Evolutionary conservation across 1,284 basidiomycete genomes (phyloP), one percentile per base, ranked within the genome.

Genomic region (Caloboletus firmus): DNA sequence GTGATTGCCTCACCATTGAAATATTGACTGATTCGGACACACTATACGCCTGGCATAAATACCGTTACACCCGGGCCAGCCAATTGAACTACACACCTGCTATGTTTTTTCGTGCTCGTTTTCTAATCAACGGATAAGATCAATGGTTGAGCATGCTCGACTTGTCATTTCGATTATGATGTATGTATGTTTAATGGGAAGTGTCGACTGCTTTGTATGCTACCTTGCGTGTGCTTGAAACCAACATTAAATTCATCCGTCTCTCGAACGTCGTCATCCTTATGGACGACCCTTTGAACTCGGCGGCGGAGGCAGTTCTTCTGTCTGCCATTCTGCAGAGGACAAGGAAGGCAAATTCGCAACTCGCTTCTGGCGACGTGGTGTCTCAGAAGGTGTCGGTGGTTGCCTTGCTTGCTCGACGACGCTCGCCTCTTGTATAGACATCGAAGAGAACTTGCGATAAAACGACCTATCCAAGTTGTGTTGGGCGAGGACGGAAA

Each of bases 281-380:
- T 49, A n/a, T n/a, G n/a, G 56, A 24, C 45, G 42, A 22, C 35
- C 9, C 40, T 49, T 45, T 26, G 52, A 46, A 26, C 46, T 43
- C 3, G 58, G 35, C 11, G 36, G 65, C 5, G 66, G 66, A 3
- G 68, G 65, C 32, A 79, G 51, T n/a, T 66, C 68, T 58, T 73
- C 68, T 4, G 69, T 58, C 55, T 80, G 70, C 80, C 81, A 82
- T 45, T 78, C 75, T 39, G 71, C 71, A 10, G 81, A 82, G 36
- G 75, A 67, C 18, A 79, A 73, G 0, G 79, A 73, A 0, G 81
- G 81, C 12, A 81, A 62, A 51, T 74, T 68, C 5, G 70, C 54
- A 1, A 63, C 62, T 32, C 62, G 54, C 41, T 59, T 68, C 41
- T 20, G 53, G n/a, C 55, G 56, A 26, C 60, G 57, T 17, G 58